These are phyloP conservation scores for Podaxis sp. DNA, from an alignment of 768 basidiomycete genomes.

Conservation along the genomic window DNA sequence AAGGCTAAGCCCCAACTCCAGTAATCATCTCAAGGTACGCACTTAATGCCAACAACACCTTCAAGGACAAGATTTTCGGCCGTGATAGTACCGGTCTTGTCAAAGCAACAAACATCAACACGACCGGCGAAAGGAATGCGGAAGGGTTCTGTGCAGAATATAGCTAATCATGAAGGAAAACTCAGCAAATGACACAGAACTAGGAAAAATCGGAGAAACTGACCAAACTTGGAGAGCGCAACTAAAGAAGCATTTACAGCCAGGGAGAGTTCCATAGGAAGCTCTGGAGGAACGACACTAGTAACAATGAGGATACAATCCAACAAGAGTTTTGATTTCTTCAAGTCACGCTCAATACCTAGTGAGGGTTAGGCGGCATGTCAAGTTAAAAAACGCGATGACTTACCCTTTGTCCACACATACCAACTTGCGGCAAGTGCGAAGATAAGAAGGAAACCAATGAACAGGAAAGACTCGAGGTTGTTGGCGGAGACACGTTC, in stretches of 20 bases:
- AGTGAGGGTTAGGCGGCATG: not conserved
- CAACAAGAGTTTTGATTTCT: conserved; percentile 91
- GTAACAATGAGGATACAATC: conserved; percentile 97
- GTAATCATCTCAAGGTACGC: conserved; percentile 28
- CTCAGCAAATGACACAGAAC: not conserved
- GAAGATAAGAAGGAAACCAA: conserved; percentile 96
- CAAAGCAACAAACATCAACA: conserved; percentile 98
- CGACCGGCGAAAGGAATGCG: conserved; percentile 94
- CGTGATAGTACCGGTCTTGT: conserved; percentile 99
- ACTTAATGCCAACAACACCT: conserved; percentile 92
- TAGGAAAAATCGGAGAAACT: conserved; percentile 49
- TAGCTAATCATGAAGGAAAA: conserved; percentile 56
- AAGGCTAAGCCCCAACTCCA: conserved; percentile 11
- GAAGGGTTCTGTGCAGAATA: conserved; percentile 99
- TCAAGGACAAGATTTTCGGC: conserved; percentile 94
- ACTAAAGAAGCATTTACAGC: conserved; percentile 96
- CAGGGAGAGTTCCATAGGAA: conserved; percentile 96
- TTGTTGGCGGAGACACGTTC: conserved; percentile 98
- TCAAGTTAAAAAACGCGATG: conserved; percentile 4
- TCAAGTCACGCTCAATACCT: conserved; percentile 91
- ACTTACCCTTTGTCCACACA: conserved; percentile 91
- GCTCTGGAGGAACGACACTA: conserved; percentile 94
- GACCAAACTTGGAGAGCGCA: conserved; percentile 89
- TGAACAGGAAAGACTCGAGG: conserved; percentile 93
- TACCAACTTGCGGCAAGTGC: conserved; percentile 98